Evolutionary conservation across 495 filamentous ascomycete species (phyloP), one percentile per base, ranked within the genome.

Genomic region (Tuber aestivum): DNA sequence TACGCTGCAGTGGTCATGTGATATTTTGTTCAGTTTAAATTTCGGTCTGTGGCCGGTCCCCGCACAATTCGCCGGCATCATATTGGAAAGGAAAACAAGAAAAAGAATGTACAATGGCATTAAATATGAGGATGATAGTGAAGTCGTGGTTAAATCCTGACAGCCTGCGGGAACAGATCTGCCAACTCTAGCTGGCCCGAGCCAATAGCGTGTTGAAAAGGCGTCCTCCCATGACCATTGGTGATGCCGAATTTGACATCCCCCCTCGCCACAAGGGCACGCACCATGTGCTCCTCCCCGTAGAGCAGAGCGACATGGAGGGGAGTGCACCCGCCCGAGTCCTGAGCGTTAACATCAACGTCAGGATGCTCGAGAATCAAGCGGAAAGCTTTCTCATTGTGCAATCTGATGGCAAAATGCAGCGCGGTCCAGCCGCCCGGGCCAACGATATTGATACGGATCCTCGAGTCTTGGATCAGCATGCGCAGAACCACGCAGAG

Each of bases 41-140:
- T 18, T 14, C 9, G 18, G 56, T 65, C 27, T 65, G n/a, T 35
- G 32, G 27, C 3, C 35, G 32, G 3, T n/a, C 27, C 50, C 35
- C 32, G 27, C 27, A n/a, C n/a, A 16, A 35, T 32, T 32, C 27
- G 50, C 23, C 2, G 50, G 50, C n/a, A n/a, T n/a, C n/a, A n/a
- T 61, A 16, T 61, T 61, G n/a, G 50, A 65, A 65, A 65, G 27
- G 56, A 65, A 65, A 35, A n/a, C n/a, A n/a, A n/a, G n/a, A n/a
- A n/a, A n/a, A n/a, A n/a, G n/a, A 65, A 65, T 65, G 35, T 65
- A 65, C 56, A 65, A 65, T 65, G 8, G 16, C 56, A 65, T 65
- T 65, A 65, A 35, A 35, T 65, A 65, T 27, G 35, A 18, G 27
- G 56, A 6, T 32, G 18, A 32, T 35, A 65, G 56, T 65, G 27